phyloP scores from a whole-genome alignment of 495 filamentous ascomycete species.

The Penicillium lagena region DNA sequence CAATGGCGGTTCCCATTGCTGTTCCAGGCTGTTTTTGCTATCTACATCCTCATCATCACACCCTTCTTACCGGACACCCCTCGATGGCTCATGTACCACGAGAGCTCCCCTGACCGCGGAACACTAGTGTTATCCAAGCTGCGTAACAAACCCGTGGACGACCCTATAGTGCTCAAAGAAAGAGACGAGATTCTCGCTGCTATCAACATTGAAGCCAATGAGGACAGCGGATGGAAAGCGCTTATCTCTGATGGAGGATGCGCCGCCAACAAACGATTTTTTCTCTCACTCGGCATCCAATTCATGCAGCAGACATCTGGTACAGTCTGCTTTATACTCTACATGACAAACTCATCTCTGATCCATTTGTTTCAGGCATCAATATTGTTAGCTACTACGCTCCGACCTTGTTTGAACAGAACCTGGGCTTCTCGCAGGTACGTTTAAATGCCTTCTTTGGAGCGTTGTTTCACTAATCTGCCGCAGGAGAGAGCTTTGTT shows the following conservation, averaged over 20 bases:
- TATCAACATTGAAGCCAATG: constrained; percentile 8
- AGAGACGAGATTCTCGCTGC: constrained; percentile 12
- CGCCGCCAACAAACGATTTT: constrained; percentile 20
- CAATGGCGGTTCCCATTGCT: constrained; percentile 44
- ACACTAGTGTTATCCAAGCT: constrained; percentile 27
- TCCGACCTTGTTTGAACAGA: constrained; percentile 21
- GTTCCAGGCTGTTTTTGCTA: constrained; percentile 41
- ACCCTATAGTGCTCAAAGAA: constrained; percentile 14
- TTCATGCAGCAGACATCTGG: constrained; percentile 34
- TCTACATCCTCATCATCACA: constrained; percentile 17
- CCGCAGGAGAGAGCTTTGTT: constrained; percentile 15
- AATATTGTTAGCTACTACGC: constrained; percentile 28
- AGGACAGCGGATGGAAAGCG: constrained; percentile 13
- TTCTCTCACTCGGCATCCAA: constrained; percentile 24
- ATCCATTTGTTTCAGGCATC: constrained; percentile 5
- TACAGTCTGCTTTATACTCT: not conserved
- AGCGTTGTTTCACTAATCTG: not conserved
- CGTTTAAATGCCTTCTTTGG: no score
- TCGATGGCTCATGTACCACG: constrained; percentile 25
- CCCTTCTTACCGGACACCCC: constrained; percentile 26
- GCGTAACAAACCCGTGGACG: constrained; percentile 24
- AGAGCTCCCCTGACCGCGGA: constrained; percentile 16
- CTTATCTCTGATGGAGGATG: constrained; percentile 19
- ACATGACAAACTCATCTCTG: not conserved
- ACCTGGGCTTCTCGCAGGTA: constrained; percentile 10